Conservation (phyloP, 345 rosid genomes). For the Gossypioides kirkii region DNA sequence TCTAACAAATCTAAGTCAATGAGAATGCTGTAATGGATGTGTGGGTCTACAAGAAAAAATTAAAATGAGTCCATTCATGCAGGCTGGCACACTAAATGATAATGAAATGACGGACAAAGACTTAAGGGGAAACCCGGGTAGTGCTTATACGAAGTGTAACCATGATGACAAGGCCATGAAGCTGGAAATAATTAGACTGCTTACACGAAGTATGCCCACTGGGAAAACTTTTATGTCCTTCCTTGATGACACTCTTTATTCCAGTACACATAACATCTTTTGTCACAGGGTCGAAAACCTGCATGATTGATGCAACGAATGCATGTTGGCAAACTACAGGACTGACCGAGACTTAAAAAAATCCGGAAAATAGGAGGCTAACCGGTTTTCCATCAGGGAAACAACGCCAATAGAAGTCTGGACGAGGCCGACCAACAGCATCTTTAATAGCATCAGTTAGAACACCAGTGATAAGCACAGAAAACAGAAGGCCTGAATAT, state of each 20-base stretch:
- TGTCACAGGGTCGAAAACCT: constrained; percentile 62
- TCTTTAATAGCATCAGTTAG: constrained; percentile 90
- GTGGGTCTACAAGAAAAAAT: neutral
- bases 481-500: constrained; percentile 64
- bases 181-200: constrained; percentile 18
- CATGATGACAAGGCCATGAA: neutral
- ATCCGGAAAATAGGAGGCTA: constrained; percentile 14
- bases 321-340: constrained; percentile 11
- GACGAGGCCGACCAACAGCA: constrained; percentile 93
- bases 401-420: constrained; percentile 97
- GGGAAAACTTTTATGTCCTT: constrained; percentile 94
- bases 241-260: constrained; percentile 59
- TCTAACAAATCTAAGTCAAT: neutral
- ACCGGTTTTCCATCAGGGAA: constrained; percentile 90
- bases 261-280: constrained; percentile 70
- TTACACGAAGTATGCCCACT: constrained; percentile 95
- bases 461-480: constrained; percentile 73
- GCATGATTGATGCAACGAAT: constrained; percentile 17
- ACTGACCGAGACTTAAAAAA: neutral
- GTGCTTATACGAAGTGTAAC: neutral
- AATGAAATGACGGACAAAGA: neutral
- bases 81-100: neutral
- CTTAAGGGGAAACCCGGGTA: neutral
- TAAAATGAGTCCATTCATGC: neutral
- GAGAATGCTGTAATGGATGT: neutral